Percentiles rank a stretch among this genome's conserved stretches.
Evolutionary conservation across 371 early-diverging fungal genomes (phyloP).

Genomic region (Mucor indicus): DNA sequence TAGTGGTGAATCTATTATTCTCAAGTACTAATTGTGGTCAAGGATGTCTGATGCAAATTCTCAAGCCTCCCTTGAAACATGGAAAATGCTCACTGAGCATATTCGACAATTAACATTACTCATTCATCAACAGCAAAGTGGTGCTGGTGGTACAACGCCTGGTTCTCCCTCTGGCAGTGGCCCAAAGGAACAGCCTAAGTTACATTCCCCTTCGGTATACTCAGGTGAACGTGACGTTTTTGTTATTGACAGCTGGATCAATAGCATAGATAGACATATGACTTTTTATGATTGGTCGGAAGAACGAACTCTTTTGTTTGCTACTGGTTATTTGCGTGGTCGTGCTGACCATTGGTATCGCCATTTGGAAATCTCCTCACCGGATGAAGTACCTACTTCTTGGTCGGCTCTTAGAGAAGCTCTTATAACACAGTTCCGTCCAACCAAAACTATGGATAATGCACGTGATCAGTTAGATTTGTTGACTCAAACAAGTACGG

Average conservation of each 20-base stretch:
- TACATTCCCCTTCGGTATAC: too few species aligned
- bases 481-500: background rate
- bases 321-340: background rate
- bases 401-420: background rate
- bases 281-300: background rate
- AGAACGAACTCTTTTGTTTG: background rate
- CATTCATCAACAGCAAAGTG: too few species aligned
- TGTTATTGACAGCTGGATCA: conserved; percentile 1
- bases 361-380: background rate
- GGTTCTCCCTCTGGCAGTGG: too few species aligned
- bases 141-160: too few species aligned
- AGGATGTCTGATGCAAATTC: too few species aligned
- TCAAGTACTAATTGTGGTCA: too few species aligned
- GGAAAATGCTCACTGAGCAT: too few species aligned
- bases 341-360: background rate
- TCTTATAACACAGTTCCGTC: background rate
- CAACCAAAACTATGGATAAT: background rate
- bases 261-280: background rate
- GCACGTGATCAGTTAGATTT: background rate
- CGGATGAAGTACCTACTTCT: background rate
- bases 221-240: background rate
- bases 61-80: too few species aligned
- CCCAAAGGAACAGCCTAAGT: too few species aligned
- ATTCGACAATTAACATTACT: too few species aligned
- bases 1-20: too few species aligned